These are phyloP conservation scores for Diaporthe ilicicola DNA, from an alignment of 2,329 filamentous ascomycete genomes.

Conservation along the genomic window DNA sequence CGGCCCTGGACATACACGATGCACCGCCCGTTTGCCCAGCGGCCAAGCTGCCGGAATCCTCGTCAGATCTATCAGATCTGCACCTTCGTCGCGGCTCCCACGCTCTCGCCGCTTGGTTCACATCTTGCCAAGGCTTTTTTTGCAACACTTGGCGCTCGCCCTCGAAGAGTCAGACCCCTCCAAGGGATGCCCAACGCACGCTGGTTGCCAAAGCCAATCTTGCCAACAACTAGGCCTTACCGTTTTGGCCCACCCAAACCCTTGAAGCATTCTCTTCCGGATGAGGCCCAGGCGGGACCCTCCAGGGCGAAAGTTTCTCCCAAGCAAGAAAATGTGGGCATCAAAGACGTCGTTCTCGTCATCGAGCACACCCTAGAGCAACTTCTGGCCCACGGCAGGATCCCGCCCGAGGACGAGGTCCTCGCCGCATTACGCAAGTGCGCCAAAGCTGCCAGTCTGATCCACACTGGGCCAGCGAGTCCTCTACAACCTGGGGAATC, in stretches of 20 bases:
- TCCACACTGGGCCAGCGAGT: constrained; percentile 46
- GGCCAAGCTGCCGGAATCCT: constrained; percentile 31
- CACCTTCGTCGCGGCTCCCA: constrained; percentile 17
- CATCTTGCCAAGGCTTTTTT: constrained; percentile 37
- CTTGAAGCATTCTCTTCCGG: constrained; percentile 5
- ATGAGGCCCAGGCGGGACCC: constrained; percentile 2
- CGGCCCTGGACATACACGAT: constrained; percentile 34
- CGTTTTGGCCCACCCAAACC: constrained; percentile 27
- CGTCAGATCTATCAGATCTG: constrained; percentile 33
- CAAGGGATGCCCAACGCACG: constrained; percentile 19
- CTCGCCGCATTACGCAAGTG: constrained; percentile 54
- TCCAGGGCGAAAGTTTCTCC: neutral
- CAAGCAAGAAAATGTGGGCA: neutral
- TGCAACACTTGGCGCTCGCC: constrained; percentile 35
- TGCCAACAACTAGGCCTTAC: constrained; percentile 17
- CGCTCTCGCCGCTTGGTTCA: constrained; percentile 4
- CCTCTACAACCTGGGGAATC: constrained; percentile 51
- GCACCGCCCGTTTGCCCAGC: constrained; percentile 36
- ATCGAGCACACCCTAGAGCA: constrained; percentile 53
- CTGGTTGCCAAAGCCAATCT: constrained; percentile 18
- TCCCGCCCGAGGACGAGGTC: constrained; percentile 54
- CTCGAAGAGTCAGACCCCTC: constrained; percentile 25
- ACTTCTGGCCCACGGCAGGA: constrained; percentile 54
- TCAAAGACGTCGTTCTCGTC: constrained; percentile 48
- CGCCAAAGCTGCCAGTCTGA: constrained; percentile 51